Base-by-base conservation (phyloP, 495 filamentous ascomycete species). In the Delitschia confertaspora region DNA sequence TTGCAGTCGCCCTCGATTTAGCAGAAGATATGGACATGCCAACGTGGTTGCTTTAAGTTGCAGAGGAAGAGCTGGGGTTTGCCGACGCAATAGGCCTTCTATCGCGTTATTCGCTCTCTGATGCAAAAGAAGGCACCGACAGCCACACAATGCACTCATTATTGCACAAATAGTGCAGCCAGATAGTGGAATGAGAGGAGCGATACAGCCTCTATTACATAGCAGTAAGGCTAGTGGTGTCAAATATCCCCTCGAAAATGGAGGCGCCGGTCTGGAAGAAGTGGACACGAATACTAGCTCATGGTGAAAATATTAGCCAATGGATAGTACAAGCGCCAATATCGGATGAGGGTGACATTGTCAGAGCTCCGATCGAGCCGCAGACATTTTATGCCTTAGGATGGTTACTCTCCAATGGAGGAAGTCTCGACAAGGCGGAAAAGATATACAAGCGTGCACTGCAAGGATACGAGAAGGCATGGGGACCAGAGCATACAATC, bases 401-500 rank as follows among this genome's bases (percentile, higher is more conserved):
- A 6, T 43, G 29, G 21, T 13, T 37, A 22, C 14, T 30, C 13
- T 20, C 10, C 19, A 13, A 18, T 9, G 7, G 40, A 27, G 26
- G 19, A 14, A 19, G 25, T 6, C 34, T n/a, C n/a, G n/a, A 6
- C 21, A 29, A 44, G 18, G 40, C 13, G 18, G 40, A 38, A 19
- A 20, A 44, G 24, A 38, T 45, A 20, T 45, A 45, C 41, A 9
- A 6, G 31, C 41, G 41, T 13, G 42, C 42, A 35, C 42, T 46
- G 42, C 33, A 25, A 39, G 42, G 42, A 4, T 43, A 7, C 18
- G 21, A 40, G 42, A 31, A 46, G 42, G 35, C 22, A 46, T 27
- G n/a, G n/a, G n/a, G n/a, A n/a, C n/a, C n/a, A n/a, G n/a, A n/a
- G n/a, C n/a, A n/a, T n/a, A n/a, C n/a, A n/a, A n/a, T n/a, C n/a